phyloP scores from a whole-genome alignment of 2,329 filamentous ascomycete species.

The Pleurostoma richardsiae region DNA sequence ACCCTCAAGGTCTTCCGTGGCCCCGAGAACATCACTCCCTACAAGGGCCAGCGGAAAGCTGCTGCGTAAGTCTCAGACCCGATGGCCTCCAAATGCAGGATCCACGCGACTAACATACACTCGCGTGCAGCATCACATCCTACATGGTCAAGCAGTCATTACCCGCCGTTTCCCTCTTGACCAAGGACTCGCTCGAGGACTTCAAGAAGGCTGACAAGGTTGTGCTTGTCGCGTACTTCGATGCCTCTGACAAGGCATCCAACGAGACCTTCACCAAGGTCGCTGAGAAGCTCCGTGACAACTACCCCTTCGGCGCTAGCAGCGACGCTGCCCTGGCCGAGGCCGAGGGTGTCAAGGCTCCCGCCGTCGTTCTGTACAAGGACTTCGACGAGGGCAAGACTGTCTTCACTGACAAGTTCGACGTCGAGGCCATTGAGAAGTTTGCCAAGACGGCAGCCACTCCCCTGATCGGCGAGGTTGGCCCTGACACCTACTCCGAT shows the following conservation, averaged over 20 bases:
- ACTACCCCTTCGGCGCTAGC: slow-evolving; percentile 86
- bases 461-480: slow-evolving; percentile 90
- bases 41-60: slow-evolving; percentile 86
- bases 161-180: slow-evolving; percentile 81
- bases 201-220: slow-evolving; percentile 99
- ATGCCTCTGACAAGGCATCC: slow-evolving; percentile 73
- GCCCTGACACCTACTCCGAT: slow-evolving; percentile 89
- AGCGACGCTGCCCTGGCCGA: slow-evolving; percentile 80
- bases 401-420: slow-evolving; percentile 76
- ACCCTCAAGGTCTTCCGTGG: slow-evolving; percentile 99
- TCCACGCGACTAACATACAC: too few species aligned
- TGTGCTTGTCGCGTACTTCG: slow-evolving; percentile 85
- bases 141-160: slow-evolving; percentile 99
- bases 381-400: slow-evolving; percentile 95
- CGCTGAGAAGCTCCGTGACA: slow-evolving; percentile 76
- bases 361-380: slow-evolving; percentile 93
- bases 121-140: slow-evolving; percentile 50
- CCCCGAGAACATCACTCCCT: slow-evolving; percentile 72
- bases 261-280: slow-evolving; percentile 77
- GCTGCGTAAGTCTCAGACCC: slow-evolving; percentile 49
- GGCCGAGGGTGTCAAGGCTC: slow-evolving; percentile 83
- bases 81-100: too few species aligned
- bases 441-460: slow-evolving; percentile 84
- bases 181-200: slow-evolving; percentile 78
- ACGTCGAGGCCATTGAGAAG: slow-evolving; percentile 69